Conservation (phyloP, 257 asterid species). For the Solanum arcanum region DNA sequence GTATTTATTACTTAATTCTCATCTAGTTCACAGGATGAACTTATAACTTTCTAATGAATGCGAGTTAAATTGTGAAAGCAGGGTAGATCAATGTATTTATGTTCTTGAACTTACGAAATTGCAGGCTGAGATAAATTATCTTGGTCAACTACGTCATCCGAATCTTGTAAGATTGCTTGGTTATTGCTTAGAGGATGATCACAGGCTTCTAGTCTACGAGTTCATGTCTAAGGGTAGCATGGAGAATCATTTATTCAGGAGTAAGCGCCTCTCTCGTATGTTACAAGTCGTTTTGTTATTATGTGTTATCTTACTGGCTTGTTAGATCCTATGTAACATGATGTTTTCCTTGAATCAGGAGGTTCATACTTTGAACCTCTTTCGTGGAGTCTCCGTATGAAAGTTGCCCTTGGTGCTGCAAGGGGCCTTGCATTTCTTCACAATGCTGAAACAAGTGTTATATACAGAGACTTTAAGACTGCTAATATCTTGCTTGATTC, state of each 20-base stretch:
- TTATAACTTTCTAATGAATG: not conserved
- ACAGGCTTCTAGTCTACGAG: slow-evolving; percentile 74
- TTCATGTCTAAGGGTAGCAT: slow-evolving; percentile 92
- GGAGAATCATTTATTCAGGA: slow-evolving; percentile 89
- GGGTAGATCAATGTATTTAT: not conserved
- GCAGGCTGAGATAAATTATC: slow-evolving; percentile 88
- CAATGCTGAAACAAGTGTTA: slow-evolving; percentile 67
- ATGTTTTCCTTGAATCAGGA: slow-evolving; percentile 28
- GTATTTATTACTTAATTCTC: not conserved
- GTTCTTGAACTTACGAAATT: not conserved
- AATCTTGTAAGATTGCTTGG: slow-evolving; percentile 84
- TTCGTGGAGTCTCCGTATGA: slow-evolving; percentile 66
- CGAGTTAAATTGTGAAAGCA: not conserved
- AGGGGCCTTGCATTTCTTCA: slow-evolving; percentile 92
- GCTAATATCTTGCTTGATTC: slow-evolving; percentile 78
- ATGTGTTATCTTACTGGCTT: not conserved
- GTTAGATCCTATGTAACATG: not conserved
- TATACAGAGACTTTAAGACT: slow-evolving; percentile 84
- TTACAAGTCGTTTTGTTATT: not conserved
- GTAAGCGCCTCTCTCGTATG: slow-evolving; percentile 26
- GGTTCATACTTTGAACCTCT: slow-evolving; percentile 77
- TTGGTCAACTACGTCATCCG: slow-evolving; percentile 72
- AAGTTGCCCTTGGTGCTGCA: slow-evolving; percentile 82
- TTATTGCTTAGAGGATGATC: slow-evolving; percentile 88
- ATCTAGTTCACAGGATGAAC: not conserved